Evolutionary conservation across 2,329 filamentous ascomycete genomes (phyloP), one percentile per base, ranked within the genome.

Genomic region (Helotiales sp.): DNA sequence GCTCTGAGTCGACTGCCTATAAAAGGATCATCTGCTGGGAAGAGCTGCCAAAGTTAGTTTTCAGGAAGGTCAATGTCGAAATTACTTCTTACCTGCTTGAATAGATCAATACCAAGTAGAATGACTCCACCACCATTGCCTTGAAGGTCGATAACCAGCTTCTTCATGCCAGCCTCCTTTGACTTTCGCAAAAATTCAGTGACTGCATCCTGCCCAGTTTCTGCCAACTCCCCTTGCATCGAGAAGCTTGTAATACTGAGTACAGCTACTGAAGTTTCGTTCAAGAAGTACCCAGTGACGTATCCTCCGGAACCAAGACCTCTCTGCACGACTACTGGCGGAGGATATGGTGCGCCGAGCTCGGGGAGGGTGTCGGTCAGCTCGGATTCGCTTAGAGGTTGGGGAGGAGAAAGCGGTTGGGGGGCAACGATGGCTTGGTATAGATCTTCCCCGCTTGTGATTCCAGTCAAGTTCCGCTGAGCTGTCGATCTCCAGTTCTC

Each of bases 41-140:
- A 62, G 8, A 62, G 13, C n/a, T 49, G 15, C 8, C 20, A 30
- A n/a, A 28, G 32, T 52, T 40, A 65, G 63, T 37, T 43, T 40
- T 32, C 1, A 6, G 22, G 3, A 49, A 61, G 15, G 26, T 30
- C 7, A 67, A 65, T 2, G 61, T 63, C 15, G 20, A 62, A 49
- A 6, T n/a, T 58, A 7, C 73, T 71, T 54, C 76, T 73, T 63
- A 75, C 71, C 47, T 81, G 73, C 6, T 75, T 83, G 81, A 89
- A 89, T 26, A 89, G 80, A 73, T 89, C 87, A 70, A 87, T 88
- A 17, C 85, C 87, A 26, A 85, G 82, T 1, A 87, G 73, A 52
- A 89, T 84, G 15, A 81, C 82, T 26, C 88, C 87, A 49, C 88
- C 88, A 1, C 82, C 84, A 70, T 90, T 90, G 55, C 81, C 82